Percentiles rank a stretch among this genome's conserved stretches.
Evolutionary conservation across 2,329 filamentous ascomycete genomes (phyloP).

Genomic region (Chaetothyriales sp.): DNA sequence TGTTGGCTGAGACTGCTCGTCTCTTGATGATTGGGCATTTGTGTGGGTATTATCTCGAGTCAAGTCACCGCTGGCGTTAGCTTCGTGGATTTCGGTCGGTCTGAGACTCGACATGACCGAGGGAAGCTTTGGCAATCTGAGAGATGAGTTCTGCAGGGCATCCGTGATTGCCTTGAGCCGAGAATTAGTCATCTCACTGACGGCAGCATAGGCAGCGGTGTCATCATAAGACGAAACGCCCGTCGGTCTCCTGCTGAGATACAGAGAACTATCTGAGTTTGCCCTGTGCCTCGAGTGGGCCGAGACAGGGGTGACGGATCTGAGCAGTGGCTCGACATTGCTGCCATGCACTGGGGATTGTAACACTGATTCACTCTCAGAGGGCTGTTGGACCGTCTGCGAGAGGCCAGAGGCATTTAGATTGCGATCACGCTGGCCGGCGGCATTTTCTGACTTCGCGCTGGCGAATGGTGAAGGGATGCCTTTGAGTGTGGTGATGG

Average conservation of each 20-base stretch:
- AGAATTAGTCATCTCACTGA: slow-evolving; percentile 75
- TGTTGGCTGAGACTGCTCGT: not conserved
- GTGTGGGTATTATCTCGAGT: not conserved
- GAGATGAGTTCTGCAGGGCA: slow-evolving; percentile 69
- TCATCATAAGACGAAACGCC: slow-evolving; percentile 73
- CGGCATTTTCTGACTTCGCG: not conserved
- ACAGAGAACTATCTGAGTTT: slow-evolving; percentile 64
- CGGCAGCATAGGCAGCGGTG: slow-evolving; percentile 63
- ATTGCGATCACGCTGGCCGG: not conserved
- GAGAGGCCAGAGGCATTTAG: not conserved
- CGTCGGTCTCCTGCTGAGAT: slow-evolving; percentile 60
- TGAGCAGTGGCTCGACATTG: slow-evolving; percentile 7
- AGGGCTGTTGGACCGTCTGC: not conserved
- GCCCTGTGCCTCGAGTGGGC: slow-evolving; percentile 39
- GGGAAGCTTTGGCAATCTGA: slow-evolving; percentile 45
- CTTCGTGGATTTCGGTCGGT: not conserved
- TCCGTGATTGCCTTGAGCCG: slow-evolving; percentile 82
- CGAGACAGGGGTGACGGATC: slow-evolving; percentile 21
- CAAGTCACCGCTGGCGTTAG: not conserved
- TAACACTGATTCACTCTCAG: no score
- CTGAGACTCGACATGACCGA: slow-evolving; percentile 19
- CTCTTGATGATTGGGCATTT: slow-evolving; percentile 5
- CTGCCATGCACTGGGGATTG: slow-evolving; percentile 10
- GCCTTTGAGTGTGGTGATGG: slow-evolving; percentile 12
- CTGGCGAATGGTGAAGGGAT: not conserved